Base-by-base conservation (phyloP, 2,329 filamentous ascomycete species). In the Ophiosphaerella narmari region DNA sequence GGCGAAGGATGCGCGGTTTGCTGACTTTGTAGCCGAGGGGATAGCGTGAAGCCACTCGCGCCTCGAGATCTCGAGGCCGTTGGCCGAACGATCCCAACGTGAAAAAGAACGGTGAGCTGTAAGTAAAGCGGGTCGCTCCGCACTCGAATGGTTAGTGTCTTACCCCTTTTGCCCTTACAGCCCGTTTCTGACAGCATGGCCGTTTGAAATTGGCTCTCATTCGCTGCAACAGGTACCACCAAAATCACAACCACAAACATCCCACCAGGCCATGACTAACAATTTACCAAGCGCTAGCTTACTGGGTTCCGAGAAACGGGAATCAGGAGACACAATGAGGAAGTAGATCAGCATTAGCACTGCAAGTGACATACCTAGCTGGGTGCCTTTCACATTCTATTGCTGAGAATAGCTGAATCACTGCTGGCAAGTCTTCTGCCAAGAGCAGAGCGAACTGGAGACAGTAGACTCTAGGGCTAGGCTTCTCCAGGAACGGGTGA, bases 61-160 rank as follows among this genome's bases (percentile, higher is more conserved):
- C 46, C 47, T 55, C 43, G 31, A 55, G 31, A 50, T 47, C 47
- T 50, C 26, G 32, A 48, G 35, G 37, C 45, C 38, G 46, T 48
- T 48, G 40, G 55, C 52, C 57, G 46, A 53, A 51, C 53, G 51
- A 63, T 65, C 48, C 53, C 46, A 46, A 54, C 46, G 40, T 44
- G 57, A 37, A 49, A 51, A 57, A 47, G 58, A 54, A 54, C 42
- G 41, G 48, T 58, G 52, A 58, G 46, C 50, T 58, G 55, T 56
- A 55, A 45, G 57, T 54, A 57, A 42, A 57, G 54, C 66, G 63
- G 62, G 63, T 70, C 62, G 62, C 62, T 64, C 66, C 67, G 65
- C 62, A 59, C 61, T 51, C 61, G 52, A 60, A 59, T 54, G 50
- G 52, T 54, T 55, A 57, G 53, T 53, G 52, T 51, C 51, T 60